Evolutionary conservation across 2,329 filamentous ascomycete species (phyloP), one percentile per base, ranked within the genome.

Genomic region (Pseudovirgaria hyperparasitica): DNA sequence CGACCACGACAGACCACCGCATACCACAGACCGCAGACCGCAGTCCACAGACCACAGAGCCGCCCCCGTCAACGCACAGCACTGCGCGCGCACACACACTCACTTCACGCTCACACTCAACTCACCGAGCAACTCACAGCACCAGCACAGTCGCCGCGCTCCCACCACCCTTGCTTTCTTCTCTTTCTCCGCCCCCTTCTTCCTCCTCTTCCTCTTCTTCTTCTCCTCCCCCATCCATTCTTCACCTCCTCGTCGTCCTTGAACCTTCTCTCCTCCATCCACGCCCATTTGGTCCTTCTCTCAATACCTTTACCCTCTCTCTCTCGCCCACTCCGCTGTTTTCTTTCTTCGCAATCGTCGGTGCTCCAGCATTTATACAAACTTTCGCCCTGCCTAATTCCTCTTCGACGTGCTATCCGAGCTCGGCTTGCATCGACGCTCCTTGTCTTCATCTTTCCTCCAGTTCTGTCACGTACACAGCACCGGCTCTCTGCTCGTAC

Each of bases 171-270:
- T 2, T 82, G 63, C 37, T 82, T 77, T 7, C 81, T 80, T 80
- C 79, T 76, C 23, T 81, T 79, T 76, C 22, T 81, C 65, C 25
- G 69, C 66, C 48, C 71, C 74, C 9, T 63, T 55, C 47, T 62
- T 67, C 54, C 84, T 84, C 26, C 62, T 56, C 20, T 63, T 33
- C 30, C 25, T 23, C 21, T 14, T 22, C 17, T 22, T 19, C 26
- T 33, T 38, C 31, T 36, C 40, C 37, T 35, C 39, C 33, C 38
- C 37, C 34, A 47, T 18, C 54, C 51, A 14, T 45, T 44, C 35
- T 47, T 55, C 32, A 47, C 58, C 37, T 68, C 70, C 4, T 67
- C 67, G 28, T 71, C 69, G 50, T 84, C 48, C 19, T 45, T 38
- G 15, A 51, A 28, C 32, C 27, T 26, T 28, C 33, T 34, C 20